Conservation (phyloP, 345 rosid species). For the Moringa oleifera region DNA sequence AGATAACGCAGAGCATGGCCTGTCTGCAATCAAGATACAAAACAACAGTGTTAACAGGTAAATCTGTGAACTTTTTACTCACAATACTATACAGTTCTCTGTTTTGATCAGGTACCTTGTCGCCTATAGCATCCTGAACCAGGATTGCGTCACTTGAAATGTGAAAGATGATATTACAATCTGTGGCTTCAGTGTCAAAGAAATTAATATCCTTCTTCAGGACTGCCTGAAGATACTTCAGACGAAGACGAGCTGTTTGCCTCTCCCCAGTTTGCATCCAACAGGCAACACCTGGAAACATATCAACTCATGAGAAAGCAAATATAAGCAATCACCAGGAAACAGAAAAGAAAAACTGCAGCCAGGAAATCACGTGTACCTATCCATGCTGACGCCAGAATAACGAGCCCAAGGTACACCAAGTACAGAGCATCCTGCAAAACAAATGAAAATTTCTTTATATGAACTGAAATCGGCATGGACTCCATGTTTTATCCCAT, state of each 20-base stretch:
- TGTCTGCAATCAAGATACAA: conserved; percentile 43
- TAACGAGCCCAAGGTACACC: conserved; percentile 55
- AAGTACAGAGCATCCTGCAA: conserved; percentile 62
- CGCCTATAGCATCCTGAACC: conserved; percentile 87
- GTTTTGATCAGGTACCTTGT: conserved; percentile 49
- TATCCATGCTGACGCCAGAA: conserved; percentile 61
- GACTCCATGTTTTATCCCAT: too few species aligned
- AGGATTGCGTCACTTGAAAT: conserved; percentile 83
- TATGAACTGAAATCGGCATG: too few species aligned
- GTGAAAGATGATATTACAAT: conserved; percentile 52
- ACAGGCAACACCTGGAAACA: conserved; percentile 43
- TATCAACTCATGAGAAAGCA: neutral
- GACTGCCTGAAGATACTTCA: conserved; percentile 60
- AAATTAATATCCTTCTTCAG: conserved; percentile 55
- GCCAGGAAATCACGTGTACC: conserved; percentile 31
- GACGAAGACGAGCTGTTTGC: conserved; percentile 67
- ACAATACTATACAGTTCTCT: neutral
- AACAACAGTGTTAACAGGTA: conserved; percentile 1
- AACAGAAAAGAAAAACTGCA: neutral
- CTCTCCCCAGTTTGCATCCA: conserved; percentile 94
- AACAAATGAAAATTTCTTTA: neutral
- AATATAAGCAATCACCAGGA: neutral
- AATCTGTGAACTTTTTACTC: neutral
- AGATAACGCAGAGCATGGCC: conserved; percentile 73
- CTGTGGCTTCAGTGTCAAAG: conserved; percentile 75